Base-by-base conservation (phyloP, 768 basidiomycete species). In the Cystofilobasidium ferigula region DNA sequence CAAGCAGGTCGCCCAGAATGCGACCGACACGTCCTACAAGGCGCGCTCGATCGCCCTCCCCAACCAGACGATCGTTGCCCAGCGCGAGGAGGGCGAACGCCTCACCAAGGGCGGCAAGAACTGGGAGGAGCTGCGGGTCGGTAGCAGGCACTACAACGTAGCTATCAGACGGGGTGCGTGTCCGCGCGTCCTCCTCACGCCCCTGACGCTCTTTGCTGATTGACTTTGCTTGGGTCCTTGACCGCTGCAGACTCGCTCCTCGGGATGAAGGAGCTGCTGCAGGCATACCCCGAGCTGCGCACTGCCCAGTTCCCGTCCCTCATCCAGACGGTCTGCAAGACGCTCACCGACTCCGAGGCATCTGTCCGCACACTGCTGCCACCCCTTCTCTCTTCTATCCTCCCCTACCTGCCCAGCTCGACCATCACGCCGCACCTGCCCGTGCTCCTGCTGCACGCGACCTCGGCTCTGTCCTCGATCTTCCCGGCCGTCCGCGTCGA, bases 401-500 rank as follows among this genome's bases (percentile, higher is more conserved):
- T 69, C 20, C 64, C 68, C 7, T 69, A n/a, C 28, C 18, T 68
- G 14, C 45, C 67, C 16, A 26, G 26, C 28, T 35, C 61, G 32
- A 80, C 83, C 59, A 76, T 97, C 0, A 67, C 78, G 0, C 91
- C 93, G 6, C 89, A 95, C 72, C 79, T 86, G 0, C 79, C 88
- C 1, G 72, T 85, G 0, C 78, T 97, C 7, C 79, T 97, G 28
- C 82, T 98, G 20, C 94, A 92, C 74, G 84, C 85, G 0, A 85
- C 88, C 8, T 94, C 92, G 13, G 89, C 90, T 0, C 86, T 93
- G 74, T 92, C 89, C 0, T 88, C 93, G 71, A 94, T 98, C 56
- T 95, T 92, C 74, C 92, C 92, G 26, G 90, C 94, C 75, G 90
- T 97, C 67, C 83, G 91, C 20, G 81, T 97, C 43, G 93, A 97